Evolutionary conservation across 345 rosid genomes (phyloP).

Genomic region (Capsella bursapastoris): DNA sequence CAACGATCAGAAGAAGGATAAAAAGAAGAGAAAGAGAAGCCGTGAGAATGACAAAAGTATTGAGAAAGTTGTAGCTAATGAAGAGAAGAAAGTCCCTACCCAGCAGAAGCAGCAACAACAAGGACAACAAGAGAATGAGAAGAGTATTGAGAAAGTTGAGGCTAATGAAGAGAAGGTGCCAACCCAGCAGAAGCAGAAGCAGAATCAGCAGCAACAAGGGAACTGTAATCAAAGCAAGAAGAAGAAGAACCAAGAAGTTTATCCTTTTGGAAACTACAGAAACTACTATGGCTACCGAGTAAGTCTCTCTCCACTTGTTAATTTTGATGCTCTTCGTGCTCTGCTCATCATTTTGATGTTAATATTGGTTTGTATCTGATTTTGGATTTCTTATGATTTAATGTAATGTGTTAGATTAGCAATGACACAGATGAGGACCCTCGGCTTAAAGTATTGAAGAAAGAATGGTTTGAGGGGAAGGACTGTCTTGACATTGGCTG

Average conservation of each 20-base stretch:
- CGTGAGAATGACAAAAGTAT: not conserved
- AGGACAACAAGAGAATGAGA: slow-evolving; percentile 34
- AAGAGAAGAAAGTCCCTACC: slow-evolving; percentile 21
- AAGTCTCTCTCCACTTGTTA: not conserved
- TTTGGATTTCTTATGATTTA: not conserved
- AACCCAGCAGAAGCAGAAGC: slow-evolving; percentile 17
- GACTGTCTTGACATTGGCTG: slow-evolving; percentile 93
- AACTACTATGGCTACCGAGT: slow-evolving; percentile 95
- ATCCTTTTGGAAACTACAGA: slow-evolving; percentile 81
- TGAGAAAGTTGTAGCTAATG: slow-evolving; percentile 12
- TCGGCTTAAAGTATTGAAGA: slow-evolving; percentile 71
- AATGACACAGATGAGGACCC: slow-evolving; percentile 78
- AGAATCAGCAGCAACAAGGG: slow-evolving; percentile 18
- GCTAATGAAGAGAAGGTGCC: not conserved
- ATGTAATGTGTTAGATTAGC: slow-evolving; percentile 56
- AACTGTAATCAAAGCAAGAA: slow-evolving; percentile 42
- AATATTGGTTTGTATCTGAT: not conserved
- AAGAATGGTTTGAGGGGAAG: slow-evolving; percentile 82
- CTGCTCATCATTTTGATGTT: not conserved
- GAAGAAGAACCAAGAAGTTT: slow-evolving; percentile 58
- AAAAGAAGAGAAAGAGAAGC: slow-evolving; percentile 31
- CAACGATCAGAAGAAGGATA: slow-evolving; percentile 13
- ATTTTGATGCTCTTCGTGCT: not conserved
- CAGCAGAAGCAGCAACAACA: not conserved
- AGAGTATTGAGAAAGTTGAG: no score